Conservation (phyloP, 768 basidiomycete genomes). For the Agrocybe pediades region DNA sequence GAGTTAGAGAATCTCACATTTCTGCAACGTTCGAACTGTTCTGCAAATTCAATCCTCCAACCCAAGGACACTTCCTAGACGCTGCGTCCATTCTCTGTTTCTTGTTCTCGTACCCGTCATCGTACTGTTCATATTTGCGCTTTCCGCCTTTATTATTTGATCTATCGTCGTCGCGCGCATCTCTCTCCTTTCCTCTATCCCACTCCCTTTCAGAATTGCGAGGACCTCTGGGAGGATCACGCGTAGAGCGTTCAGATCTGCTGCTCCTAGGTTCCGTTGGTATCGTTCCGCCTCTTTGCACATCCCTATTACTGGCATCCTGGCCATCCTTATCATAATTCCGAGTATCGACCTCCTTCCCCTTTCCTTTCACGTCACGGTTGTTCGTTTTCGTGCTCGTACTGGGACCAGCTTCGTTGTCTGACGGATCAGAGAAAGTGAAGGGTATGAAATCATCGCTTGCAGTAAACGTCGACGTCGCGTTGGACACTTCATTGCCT, state of each 20-base stretch:
- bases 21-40: slow-evolving; percentile 78
- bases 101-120: slow-evolving; percentile 47
- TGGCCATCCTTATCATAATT: not conserved
- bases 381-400: slow-evolving; percentile 8
- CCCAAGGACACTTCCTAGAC: slow-evolving; percentile 71
- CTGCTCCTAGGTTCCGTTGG: no score
- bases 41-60: slow-evolving; percentile 69
- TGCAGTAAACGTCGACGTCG: slow-evolving; percentile 26
- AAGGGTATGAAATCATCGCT: slow-evolving; percentile 34
- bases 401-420: slow-evolving; percentile 17
- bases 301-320: not conserved
- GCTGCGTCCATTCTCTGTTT: slow-evolving; percentile 53
- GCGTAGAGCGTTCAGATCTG: slow-evolving; percentile 5
- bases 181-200: slow-evolving; percentile 37
- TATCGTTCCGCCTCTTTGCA: not conserved
- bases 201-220: slow-evolving; percentile 34
- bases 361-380: slow-evolving; percentile 19
- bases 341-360: slow-evolving; percentile 10
- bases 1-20: slow-evolving; percentile 55
- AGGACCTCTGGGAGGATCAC: slow-evolving; percentile 2
- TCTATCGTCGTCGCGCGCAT: slow-evolving; percentile 17
- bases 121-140: slow-evolving; percentile 20
- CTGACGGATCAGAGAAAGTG: slow-evolving; percentile 18
- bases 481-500: not conserved
- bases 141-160: slow-evolving; percentile 17